These are phyloP conservation scores for Zasmidium citrigriseum DNA, from an alignment of 2,329 filamentous ascomycete genomes.

Conservation along the genomic window DNA sequence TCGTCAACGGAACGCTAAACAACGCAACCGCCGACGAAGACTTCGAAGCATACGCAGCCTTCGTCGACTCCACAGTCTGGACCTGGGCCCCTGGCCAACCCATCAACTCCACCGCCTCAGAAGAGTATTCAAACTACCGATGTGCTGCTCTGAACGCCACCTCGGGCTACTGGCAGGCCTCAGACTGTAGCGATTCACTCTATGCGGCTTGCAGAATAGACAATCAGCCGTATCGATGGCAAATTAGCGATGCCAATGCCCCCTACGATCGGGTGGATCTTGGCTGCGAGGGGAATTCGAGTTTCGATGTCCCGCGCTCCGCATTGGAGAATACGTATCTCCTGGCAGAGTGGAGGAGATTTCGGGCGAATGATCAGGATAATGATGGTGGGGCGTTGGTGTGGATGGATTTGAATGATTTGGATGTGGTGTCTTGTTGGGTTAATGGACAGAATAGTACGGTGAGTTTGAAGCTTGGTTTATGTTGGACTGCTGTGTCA, in stretches of 20 bases:
- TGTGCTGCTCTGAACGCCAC: constrained; percentile 58
- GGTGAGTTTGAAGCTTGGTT: too few relatives aligned
- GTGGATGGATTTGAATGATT: constrained; percentile 64
- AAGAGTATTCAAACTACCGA: constrained; percentile 37
- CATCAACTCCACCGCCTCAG: constrained; percentile 43
- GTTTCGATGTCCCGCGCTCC: constrained; percentile 61
- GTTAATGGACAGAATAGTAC: constrained; percentile 55
- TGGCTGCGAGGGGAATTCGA: constrained; percentile 51
- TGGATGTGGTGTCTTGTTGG: constrained; percentile 62
- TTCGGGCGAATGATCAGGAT: constrained; percentile 10
- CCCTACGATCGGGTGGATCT: constrained; percentile 42
- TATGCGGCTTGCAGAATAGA: constrained; percentile 59
- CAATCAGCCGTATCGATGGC: constrained; percentile 60
- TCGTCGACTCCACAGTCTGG: constrained; percentile 57
- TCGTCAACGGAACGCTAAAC: constrained; percentile 59
- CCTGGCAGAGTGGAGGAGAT: constrained; percentile 34
- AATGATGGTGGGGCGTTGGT: constrained; percentile 39
- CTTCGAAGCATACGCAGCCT: constrained; percentile 51
- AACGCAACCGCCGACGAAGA: constrained; percentile 53
- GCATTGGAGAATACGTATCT: constrained; percentile 65
- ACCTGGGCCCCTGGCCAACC: constrained; percentile 62
- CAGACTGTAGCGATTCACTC: constrained; percentile 55
- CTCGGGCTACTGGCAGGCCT: constrained; percentile 59
- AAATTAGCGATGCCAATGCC: constrained; percentile 45
- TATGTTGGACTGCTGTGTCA: too few relatives aligned